These are phyloP conservation scores for Nitzschia putrida DNA, from an alignment of 108 stramenopile genomes.

Conservation along the genomic window DNA sequence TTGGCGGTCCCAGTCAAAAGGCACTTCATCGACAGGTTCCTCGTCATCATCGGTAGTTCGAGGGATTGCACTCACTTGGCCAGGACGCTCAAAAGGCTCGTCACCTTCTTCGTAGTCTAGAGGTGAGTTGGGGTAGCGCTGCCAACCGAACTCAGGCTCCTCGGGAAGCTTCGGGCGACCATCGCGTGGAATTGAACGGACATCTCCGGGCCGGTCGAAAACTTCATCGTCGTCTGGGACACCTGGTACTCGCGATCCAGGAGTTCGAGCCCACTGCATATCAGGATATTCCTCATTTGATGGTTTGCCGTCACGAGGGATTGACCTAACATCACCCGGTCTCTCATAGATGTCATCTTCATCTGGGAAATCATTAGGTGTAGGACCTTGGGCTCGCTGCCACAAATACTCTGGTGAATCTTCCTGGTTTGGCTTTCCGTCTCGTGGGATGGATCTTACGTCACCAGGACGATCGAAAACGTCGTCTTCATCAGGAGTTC, in stretches of 20 bases:
- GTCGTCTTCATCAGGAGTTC: constrained; percentile 9
- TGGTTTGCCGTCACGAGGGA: constrained; percentile 33
- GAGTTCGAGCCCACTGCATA: constrained; percentile 18
- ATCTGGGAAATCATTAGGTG: not conserved
- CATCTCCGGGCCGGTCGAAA: constrained; percentile 23
- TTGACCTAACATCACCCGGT: constrained; percentile 28
- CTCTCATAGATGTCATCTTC: constrained; percentile 19
- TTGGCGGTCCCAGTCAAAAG: constrained; percentile 15
- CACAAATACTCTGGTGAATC: constrained; percentile 9
- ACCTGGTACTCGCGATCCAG: constrained; percentile 12
- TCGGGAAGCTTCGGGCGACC: constrained; percentile 5
- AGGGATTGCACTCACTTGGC: constrained; percentile 1
- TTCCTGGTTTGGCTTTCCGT: constrained; percentile 12
- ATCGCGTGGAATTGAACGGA: constrained; percentile 28
- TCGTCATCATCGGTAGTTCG: constrained; percentile 1
- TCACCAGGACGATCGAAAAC: constrained; percentile 29
- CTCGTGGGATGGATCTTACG: constrained; percentile 26
- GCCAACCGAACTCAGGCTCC: constrained; percentile 24
- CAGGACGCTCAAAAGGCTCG: constrained; percentile 22
- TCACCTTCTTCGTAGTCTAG: not conserved
- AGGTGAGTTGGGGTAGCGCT: constrained; percentile 13
- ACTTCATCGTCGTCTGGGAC: constrained; percentile 20
- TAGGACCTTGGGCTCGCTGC: constrained; percentile 2
- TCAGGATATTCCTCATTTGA: constrained; percentile 11
- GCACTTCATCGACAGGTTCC: constrained; percentile 1